Evolutionary conservation across 2,329 filamentous ascomycete species (phyloP).

Genomic region (Cladophialophora yegresii): DNA sequence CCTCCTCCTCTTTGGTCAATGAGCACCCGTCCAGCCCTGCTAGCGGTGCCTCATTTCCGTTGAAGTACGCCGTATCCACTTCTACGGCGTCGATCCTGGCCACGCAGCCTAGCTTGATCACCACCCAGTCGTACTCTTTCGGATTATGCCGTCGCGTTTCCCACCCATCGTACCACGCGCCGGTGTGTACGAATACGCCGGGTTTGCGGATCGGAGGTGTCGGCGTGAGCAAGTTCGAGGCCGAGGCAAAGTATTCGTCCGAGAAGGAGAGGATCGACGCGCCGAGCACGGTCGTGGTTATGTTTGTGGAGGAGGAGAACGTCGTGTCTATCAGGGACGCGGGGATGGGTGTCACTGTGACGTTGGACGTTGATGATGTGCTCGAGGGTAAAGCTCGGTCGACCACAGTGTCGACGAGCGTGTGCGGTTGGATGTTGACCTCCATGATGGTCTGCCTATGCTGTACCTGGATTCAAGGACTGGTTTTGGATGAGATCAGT

Average conservation of each 20-base stretch:
- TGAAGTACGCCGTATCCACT: constrained; percentile 50
- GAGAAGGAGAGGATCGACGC: constrained; percentile 58
- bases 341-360: constrained; percentile 42
- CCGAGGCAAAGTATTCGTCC: constrained; percentile 64
- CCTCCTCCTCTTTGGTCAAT: constrained; percentile 36
- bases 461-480: neutral
- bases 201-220: constrained; percentile 58
- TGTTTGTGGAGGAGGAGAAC: constrained; percentile 58
- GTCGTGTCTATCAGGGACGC: constrained; percentile 55
- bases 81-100: constrained; percentile 48
- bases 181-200: constrained; percentile 61
- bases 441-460: constrained; percentile 18
- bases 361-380: constrained; percentile 20
- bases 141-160: constrained; percentile 64
- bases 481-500: neutral
- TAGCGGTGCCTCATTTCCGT: constrained; percentile 50
- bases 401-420: constrained; percentile 17
- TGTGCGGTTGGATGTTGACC: constrained; percentile 27
- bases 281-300: constrained; percentile 51
- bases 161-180: constrained; percentile 67
- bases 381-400: constrained; percentile 14
- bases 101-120: constrained; percentile 51
- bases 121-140: constrained; percentile 60
- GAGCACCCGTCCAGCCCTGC: constrained; percentile 45
- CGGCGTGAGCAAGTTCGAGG: constrained; percentile 60